Evolutionary conservation across 2,329 filamentous ascomycete species (phyloP).

Genomic region (Stemphylium lycopersici): DNA sequence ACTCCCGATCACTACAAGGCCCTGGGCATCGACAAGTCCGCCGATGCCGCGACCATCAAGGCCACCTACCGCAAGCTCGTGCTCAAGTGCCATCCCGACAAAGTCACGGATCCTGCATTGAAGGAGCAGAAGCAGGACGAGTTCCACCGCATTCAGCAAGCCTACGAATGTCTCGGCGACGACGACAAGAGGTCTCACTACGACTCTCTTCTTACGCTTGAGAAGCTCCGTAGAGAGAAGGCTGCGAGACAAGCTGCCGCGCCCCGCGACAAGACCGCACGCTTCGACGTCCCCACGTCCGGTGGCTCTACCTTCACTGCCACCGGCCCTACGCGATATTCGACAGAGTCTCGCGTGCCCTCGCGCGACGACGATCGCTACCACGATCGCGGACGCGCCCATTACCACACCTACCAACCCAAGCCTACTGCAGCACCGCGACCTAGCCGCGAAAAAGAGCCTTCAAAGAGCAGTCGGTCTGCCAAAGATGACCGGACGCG

Average conservation of each 20-base stretch:
- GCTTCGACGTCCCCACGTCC: constrained; percentile 42
- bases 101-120: constrained; percentile 77
- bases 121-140: constrained; percentile 82
- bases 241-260: constrained; percentile 48
- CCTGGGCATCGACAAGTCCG: constrained; percentile 75
- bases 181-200: constrained; percentile 75
- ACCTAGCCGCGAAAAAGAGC: constrained; percentile 39
- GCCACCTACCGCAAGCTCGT: constrained; percentile 83
- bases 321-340: constrained; percentile 30
- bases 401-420: constrained; percentile 45
- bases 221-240: constrained; percentile 66
- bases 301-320: constrained; percentile 33
- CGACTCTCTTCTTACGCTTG: constrained; percentile 74
- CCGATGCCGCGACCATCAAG: constrained; percentile 74
- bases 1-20: constrained; percentile 78
- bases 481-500: constrained; percentile 47
- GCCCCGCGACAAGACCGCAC: constrained; percentile 39
- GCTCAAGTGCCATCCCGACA: constrained; percentile 89
- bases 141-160: constrained; percentile 90
- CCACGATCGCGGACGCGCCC: constrained; percentile 44
- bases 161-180: constrained; percentile 88
- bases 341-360: constrained; percentile 43
- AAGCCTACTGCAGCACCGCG: constrained; percentile 36
- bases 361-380: constrained; percentile 46
- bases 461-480: constrained; percentile 28